Percentiles rank a stretch among this genome's conserved stretches.
Conservation (phyloP, 768 basidiomycete genomes). For the Auricularia sp. region DNA sequence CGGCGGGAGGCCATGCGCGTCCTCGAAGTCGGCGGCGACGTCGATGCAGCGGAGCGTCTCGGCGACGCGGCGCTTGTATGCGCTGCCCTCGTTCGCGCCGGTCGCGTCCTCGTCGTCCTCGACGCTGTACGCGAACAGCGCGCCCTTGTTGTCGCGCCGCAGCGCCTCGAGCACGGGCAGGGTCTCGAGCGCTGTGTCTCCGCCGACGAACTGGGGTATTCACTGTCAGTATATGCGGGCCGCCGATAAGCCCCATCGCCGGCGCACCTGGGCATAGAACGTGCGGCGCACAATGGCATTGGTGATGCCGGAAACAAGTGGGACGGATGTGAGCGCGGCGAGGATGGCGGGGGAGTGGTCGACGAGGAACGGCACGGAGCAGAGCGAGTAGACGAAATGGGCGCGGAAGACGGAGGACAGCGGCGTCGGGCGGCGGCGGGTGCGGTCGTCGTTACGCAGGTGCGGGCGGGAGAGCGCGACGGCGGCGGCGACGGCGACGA, state of each 20-base stretch:
- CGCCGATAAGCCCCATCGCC: background rate
- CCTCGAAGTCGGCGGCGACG: slow-evolving; percentile 74
- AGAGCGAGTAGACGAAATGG: slow-evolving; percentile 74
- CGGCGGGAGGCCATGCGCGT: slow-evolving; percentile 19
- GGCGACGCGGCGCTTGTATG: slow-evolving; percentile 53
- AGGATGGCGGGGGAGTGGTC: slow-evolving; percentile 65
- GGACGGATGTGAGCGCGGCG: slow-evolving; percentile 44
- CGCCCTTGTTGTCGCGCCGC: slow-evolving; percentile 59
- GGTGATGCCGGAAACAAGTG: slow-evolving; percentile 48
- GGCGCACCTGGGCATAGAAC: slow-evolving; percentile 69
- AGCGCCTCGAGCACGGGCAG: slow-evolving; percentile 54
- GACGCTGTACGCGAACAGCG: slow-evolving; percentile 74
- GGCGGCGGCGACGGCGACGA: background rate
- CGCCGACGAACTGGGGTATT: slow-evolving; percentile 67
- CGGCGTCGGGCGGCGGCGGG: slow-evolving; percentile 9
- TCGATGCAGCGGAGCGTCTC: slow-evolving; percentile 74
- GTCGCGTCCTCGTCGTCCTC: slow-evolving; percentile 56
- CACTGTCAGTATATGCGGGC: no score
- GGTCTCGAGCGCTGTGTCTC: slow-evolving; percentile 63
- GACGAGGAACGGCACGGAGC: slow-evolving; percentile 66
- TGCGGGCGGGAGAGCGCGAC: background rate
- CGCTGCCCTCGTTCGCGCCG: slow-evolving; percentile 18
- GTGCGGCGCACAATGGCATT: slow-evolving; percentile 64
- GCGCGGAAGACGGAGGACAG: slow-evolving; percentile 46
- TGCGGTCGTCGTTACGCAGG: background rate